Conservation (phyloP, 179 eudicot species). For the Spergularia azorica region DNA sequence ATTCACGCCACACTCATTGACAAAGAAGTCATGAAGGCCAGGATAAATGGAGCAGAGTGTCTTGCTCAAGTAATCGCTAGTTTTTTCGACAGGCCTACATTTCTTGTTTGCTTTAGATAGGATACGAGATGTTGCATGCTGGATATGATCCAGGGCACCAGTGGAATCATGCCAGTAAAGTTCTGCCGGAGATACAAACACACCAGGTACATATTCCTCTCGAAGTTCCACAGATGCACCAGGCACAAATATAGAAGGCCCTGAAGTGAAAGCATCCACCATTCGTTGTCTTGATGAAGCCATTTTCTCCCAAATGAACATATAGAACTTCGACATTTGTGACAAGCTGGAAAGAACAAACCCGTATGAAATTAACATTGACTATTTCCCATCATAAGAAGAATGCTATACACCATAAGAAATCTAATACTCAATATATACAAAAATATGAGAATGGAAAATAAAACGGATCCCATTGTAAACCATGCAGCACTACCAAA, state of each 20-base stretch:
- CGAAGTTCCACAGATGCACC: conserved; percentile 30
- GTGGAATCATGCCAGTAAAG: conserved; percentile 82
- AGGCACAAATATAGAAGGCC: conserved; percentile 78
- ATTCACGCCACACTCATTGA: conserved; percentile 72
- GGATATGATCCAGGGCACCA: conserved; percentile 45
- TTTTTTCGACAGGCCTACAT: conserved; percentile 18
- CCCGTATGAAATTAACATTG: conserved; percentile 8
- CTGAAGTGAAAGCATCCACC: conserved; percentile 49
- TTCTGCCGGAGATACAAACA: conserved; percentile 56
- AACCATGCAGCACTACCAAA: too few species aligned
- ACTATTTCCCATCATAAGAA: too few species aligned
- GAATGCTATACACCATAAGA: too few species aligned
- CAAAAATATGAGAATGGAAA: too few species aligned
- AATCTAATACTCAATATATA: too few species aligned
- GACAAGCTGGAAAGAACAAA: conserved; percentile 51
- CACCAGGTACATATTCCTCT: conserved; percentile 69
- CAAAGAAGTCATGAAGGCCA: conserved; percentile 75
- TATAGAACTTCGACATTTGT: conserved; percentile 80
- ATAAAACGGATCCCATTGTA: too few species aligned
- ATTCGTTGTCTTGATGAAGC: conserved; percentile 52
- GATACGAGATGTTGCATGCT: neutral
- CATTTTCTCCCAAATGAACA: conserved; percentile 65
- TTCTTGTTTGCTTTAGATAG: conserved; percentile 23
- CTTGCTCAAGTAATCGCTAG: conserved; percentile 31
- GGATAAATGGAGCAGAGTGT: conserved; percentile 64